phyloP scores from a whole-genome alignment of 176 grass and related monocot genomes.

The Triticum urartu region DNA sequence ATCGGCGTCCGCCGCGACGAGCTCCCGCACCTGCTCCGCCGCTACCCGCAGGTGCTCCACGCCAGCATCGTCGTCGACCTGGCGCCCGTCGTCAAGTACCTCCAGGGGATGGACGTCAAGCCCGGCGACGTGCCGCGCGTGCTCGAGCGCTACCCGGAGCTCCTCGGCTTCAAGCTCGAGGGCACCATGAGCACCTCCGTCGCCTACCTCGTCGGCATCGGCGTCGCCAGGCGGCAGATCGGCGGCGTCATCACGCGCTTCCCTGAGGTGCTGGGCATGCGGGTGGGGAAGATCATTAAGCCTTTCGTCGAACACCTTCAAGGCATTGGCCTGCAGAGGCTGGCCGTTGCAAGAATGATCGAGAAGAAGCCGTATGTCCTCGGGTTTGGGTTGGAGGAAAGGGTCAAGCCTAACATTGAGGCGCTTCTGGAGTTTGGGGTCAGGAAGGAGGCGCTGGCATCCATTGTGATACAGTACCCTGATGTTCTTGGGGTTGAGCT shows the following conservation, averaged over 20 bases:
- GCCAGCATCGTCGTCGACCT: constrained; percentile 74
- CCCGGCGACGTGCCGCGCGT: constrained; percentile 49
- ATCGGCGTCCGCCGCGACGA: constrained; percentile 57
- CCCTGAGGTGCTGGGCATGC: constrained; percentile 65
- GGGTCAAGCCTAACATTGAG: constrained; percentile 57
- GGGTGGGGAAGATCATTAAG: constrained; percentile 68
- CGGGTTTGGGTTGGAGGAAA: constrained; percentile 61
- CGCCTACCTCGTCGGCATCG: constrained; percentile 64
- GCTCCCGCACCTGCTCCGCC: constrained; percentile 64
- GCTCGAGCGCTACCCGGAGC: constrained; percentile 73
- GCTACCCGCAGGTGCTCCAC: constrained; percentile 76
- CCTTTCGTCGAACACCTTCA: constrained; percentile 74
- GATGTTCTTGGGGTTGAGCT: constrained; percentile 64
- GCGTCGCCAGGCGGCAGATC: constrained; percentile 49
- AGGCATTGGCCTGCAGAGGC: constrained; percentile 52
- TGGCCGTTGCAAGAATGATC: constrained; percentile 47
- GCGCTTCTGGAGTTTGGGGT: constrained; percentile 55
- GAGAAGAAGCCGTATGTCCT: constrained; percentile 63
- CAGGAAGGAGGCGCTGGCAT: constrained; percentile 54
- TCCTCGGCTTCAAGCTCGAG: constrained; percentile 81
- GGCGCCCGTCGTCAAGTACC: constrained; percentile 57
- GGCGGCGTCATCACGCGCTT: constrained; percentile 55
- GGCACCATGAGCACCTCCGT: constrained; percentile 87
- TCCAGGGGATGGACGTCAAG: constrained; percentile 68
- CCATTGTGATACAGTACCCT: constrained; percentile 52